phyloP scores from a whole-genome alignment of 768 basidiomycete genomes.

The Boletus barrowsii region DNA sequence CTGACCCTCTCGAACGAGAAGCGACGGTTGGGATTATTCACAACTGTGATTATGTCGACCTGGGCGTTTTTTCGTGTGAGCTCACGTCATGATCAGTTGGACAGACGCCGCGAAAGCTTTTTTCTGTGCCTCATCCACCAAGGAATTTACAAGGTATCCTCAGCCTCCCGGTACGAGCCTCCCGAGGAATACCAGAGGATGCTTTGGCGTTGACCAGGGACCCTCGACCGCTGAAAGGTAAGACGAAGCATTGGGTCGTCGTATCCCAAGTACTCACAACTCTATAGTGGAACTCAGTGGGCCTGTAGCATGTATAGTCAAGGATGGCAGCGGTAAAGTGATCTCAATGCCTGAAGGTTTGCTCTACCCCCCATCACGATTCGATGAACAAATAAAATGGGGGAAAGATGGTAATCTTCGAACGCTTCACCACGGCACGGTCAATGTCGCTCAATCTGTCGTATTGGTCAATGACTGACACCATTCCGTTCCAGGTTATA shows the following conservation, averaged over 20 bases:
- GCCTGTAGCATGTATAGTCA: conserved; percentile 42
- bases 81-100: conserved; percentile 53
- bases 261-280: conserved; percentile 1
- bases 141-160: conserved; percentile 70
- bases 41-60: conserved; percentile 60
- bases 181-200: conserved; percentile 84
- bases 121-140: conserved; percentile 69
- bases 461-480: background rate
- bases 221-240: conserved; percentile 56
- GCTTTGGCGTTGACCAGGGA: conserved; percentile 64
- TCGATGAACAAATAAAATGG: conserved; percentile 76
- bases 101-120: conserved; percentile 88
- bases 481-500: conserved; percentile 45
- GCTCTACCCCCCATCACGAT: conserved; percentile 53
- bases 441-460: conserved; percentile 20
- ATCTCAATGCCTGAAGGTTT: conserved; percentile 60
- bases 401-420: conserved; percentile 54
- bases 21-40: conserved; percentile 95
- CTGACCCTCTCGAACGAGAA: conserved; percentile 82
- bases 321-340: conserved; percentile 47
- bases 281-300: conserved; percentile 40
- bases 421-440: conserved; percentile 61
- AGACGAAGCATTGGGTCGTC: background rate
- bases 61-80: background rate
- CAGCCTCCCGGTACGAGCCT: conserved; percentile 64